Evolutionary conservation across 1,284 basidiomycete species (phyloP), one percentile per base, ranked within the genome.

Genomic region (Singerocomus rubriflavus): DNA sequence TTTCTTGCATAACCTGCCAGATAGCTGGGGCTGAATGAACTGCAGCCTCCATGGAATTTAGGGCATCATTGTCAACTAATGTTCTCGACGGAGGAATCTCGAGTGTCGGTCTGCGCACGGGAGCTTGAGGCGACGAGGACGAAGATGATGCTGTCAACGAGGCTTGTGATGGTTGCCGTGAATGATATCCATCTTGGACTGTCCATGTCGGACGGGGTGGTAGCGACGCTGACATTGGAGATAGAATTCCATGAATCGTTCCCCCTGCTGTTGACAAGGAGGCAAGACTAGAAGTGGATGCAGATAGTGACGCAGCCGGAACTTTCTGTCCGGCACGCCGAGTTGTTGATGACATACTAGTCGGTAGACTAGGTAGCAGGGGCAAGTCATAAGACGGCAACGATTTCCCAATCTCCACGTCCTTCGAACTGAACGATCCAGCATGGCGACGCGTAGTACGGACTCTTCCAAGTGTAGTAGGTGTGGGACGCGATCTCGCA

Each of bases 381-480:
- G 46, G 72, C 40, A 46, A 74, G 36, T 81, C 77, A 56, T 81
- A 80, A 13, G 84, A 84, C 4, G 91, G 88, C 56, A 96, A 72
- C 48, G 81, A 76, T 68, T 86, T 91, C 33, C 93, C 93, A 49
- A 91, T 83, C 66, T 95, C 86, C 1, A 97, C 88, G 65, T 97
- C 93, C 63, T 92, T 89, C 32, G 80, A 86, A 57, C 91, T 94
- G 73, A 96, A 97, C 1, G 93, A 96, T 6, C 93, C 93, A 2
- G 90, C 93, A 66, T 96, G 91, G 21, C 93, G 78, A n/a, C 93
- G 80, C 54, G 78, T 79, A 59, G 76, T 81, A 49, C 71, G 70
- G 40, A 64, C 58, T 51, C 71, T 64, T n/a, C 65, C 57, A 26
- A 66, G 48, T 8, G 52, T 52, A 34, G 57, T 53, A 17, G 61